These are phyloP conservation scores for Phytophthora uliginosa DNA, from an alignment of 352 stramenopile genomes.

Conservation along the genomic window DNA sequence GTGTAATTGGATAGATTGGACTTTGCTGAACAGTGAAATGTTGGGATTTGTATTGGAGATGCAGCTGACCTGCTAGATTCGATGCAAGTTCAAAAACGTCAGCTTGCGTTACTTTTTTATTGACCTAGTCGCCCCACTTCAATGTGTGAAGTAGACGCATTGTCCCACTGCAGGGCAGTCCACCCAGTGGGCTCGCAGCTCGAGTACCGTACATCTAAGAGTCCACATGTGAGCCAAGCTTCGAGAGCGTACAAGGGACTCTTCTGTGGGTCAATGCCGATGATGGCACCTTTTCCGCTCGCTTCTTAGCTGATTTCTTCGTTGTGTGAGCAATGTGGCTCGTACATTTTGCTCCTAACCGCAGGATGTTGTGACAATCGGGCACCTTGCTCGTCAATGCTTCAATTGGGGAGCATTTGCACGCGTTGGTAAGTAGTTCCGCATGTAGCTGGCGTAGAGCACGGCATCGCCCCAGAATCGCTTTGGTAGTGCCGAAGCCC, in stretches of 20 bases:
- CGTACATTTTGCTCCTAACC: slow-evolving; percentile 13
- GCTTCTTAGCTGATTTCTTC: slow-evolving; percentile 8
- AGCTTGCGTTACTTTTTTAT: not conserved
- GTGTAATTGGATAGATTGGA: not conserved
- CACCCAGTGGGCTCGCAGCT: too few species aligned
- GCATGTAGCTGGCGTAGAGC: slow-evolving; percentile 12
- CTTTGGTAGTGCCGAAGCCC: slow-evolving; percentile 7
- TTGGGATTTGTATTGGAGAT: not conserved
- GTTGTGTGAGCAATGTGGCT: not conserved
- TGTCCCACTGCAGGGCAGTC: too few species aligned
- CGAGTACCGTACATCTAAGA: too few species aligned
- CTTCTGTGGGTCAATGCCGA: slow-evolving; percentile 3
- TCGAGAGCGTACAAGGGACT: too few species aligned
- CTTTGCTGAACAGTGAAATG: not conserved
- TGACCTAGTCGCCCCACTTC: not conserved
- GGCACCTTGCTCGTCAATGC: slow-evolving; percentile 3
- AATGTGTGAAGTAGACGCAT: not conserved
- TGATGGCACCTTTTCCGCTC: not conserved
- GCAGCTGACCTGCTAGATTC: not conserved
- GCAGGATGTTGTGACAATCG: slow-evolving; percentile 9
- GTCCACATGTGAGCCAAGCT: too few species aligned
- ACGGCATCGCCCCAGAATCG: slow-evolving; percentile 18
- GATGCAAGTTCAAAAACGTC: not conserved
- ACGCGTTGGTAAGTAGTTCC: slow-evolving; percentile 5
- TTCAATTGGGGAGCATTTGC: slow-evolving; percentile 20